Evolutionary conservation across 441 rosid genomes (phyloP), one percentile per base, ranked within the genome.

Genomic region (Populus tomentosa): DNA sequence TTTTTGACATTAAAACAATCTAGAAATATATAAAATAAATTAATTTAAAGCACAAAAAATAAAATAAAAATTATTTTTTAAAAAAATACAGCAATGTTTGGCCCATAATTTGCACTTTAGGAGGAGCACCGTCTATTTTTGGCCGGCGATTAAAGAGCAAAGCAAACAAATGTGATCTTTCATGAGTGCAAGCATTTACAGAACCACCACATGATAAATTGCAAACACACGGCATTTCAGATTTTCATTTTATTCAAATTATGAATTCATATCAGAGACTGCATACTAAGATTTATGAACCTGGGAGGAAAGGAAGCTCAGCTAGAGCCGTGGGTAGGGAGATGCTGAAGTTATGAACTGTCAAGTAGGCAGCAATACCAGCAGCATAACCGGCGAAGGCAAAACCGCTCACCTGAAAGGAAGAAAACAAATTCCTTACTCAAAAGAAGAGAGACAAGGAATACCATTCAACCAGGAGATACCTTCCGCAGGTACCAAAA

Each of bases 331-430:
- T 82, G 3, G 98, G 97, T 14, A 92, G 81, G 11, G 91, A 79
- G 35, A 88, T 16, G 73, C 88, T 83, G 32, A 89, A 77, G 80
- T 80, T 91, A 72, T 82, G 90, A 36, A 82, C 5, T 0, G 94
- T 95, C 30, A 95, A 83, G 82, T 91, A 95, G 75, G 92, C 82
- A 5, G 91, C 97, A 73, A 95, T 87, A 56, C 97, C 99, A 63
- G 98, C 94, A 70, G 93, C 97, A 79, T 95, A 92, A 24, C 97
- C 98, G 21, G 97, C 97, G 30, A 95, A 93, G 28, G 97, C 98
- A 79, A 93, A 93, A 70, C 98, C 97, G 67, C 97, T 93, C 61
- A 92, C 96, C 98, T 93, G 90, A 80, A 85, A 56, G 38, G 6
- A 26, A 23, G 64, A 32, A 62, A 70, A 75, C 71, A 38, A 13